Conservation (phyloP, 768 basidiomycete genomes). For the Pisolithus microcarpus region DNA sequence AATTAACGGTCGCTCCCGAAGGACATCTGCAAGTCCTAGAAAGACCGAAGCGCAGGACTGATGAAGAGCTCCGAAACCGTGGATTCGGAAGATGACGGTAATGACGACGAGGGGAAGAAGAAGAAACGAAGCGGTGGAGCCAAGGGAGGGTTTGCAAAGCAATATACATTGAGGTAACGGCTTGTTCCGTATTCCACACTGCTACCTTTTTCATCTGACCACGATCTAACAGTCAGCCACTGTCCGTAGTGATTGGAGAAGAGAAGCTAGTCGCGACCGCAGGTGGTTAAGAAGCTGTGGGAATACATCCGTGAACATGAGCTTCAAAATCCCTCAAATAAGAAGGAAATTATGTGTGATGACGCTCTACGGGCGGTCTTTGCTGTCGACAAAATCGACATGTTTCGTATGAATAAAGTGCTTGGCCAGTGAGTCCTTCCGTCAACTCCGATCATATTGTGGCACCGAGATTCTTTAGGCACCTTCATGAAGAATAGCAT, state of each 20-base stretch:
- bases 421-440: slow-evolving; percentile 55
- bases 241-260: slow-evolving; percentile 61
- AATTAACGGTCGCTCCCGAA: slow-evolving; percentile 55
- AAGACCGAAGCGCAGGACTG: slow-evolving; percentile 35
- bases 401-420: slow-evolving; percentile 95
- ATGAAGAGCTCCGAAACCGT: slow-evolving; percentile 50
- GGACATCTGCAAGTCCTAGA: slow-evolving; percentile 36
- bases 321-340: slow-evolving; percentile 81
- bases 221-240: slow-evolving; percentile 47
- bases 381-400: slow-evolving; percentile 73
- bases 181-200: slow-evolving; percentile 1
- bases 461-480: slow-evolving; percentile 13
- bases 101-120: slow-evolving; percentile 38
- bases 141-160: slow-evolving; percentile 74
- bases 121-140: slow-evolving; percentile 47
- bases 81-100: slow-evolving; percentile 46
- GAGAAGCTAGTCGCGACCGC: slow-evolving; percentile 75
- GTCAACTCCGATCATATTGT: background rate
- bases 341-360: slow-evolving; percentile 83
- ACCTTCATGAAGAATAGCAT: slow-evolving; percentile 25
- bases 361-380: slow-evolving; percentile 66
- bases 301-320: slow-evolving; percentile 75
- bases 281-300: slow-evolving; percentile 89
- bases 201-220: slow-evolving; percentile 5
- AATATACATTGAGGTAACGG: slow-evolving; percentile 60